A percentile compares a stretch with the other conserved stretches of the same genome.
These are phyloP conservation scores for Wickerhamiella pararugosa DNA, from an alignment of 1,139 yeast species.

Conservation along the genomic window DNA sequence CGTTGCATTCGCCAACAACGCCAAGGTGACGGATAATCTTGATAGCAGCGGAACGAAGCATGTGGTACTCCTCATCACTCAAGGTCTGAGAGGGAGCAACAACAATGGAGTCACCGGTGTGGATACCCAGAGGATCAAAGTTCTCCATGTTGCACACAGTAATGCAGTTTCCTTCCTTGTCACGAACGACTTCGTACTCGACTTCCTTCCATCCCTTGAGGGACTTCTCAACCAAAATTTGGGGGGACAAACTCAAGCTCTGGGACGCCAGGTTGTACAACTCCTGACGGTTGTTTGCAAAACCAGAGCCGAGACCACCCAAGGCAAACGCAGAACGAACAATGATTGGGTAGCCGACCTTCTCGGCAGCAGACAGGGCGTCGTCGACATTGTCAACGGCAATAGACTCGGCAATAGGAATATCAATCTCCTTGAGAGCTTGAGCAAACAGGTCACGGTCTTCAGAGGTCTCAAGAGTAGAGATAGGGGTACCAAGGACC, in stretches of 20 bases:
- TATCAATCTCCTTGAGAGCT: constrained; percentile 84
- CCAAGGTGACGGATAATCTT: constrained; percentile 95
- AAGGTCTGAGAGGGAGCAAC: constrained; percentile 98
- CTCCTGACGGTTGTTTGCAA: constrained; percentile 72
- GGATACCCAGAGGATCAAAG: constrained; percentile 95
- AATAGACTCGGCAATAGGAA: constrained; percentile 90
- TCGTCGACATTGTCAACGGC: constrained; percentile 92
- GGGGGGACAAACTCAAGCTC: constrained; percentile 82
- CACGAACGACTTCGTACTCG: constrained; percentile 97
- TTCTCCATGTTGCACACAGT: constrained; percentile 99
- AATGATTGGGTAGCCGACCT: constrained; percentile 88
- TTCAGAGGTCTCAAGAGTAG: constrained; percentile 88
- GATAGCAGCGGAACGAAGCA: constrained; percentile 95
- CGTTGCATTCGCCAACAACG: constrained; percentile 98
- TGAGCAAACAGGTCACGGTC: constrained; percentile 93
- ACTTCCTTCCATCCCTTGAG: constrained; percentile 99
- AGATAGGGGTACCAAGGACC: constrained; percentile 93
- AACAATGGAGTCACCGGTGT: constrained; percentile 97
- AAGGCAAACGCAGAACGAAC: constrained; percentile 95
- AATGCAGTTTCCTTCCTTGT: constrained; percentile 89
- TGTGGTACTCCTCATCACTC: constrained; percentile 93
- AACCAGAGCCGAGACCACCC: constrained; percentile 98
- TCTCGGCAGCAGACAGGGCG: constrained; percentile 73
- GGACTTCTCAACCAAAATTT: constrained; percentile 89
- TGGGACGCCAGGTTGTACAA: constrained; percentile 76